Base-by-base conservation (phyloP, 1,284 basidiomycete species). In the Pseudozyma tsukubaensis region DNA sequence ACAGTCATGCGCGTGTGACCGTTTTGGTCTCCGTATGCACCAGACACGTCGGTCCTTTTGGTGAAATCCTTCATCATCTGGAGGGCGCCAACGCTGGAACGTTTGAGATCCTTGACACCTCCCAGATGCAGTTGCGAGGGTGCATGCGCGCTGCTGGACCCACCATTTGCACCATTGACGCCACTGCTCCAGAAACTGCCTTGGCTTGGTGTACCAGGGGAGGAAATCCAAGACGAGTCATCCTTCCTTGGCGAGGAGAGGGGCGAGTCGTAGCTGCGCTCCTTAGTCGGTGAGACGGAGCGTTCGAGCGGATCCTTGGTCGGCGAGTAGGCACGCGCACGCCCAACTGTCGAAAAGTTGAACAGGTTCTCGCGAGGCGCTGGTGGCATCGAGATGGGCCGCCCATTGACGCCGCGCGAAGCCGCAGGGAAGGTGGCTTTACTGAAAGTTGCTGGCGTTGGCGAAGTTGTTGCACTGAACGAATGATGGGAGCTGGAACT, bases 11-110 rank as follows among this genome's bases (percentile, higher is more conserved):
- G 56, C 9, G 78, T 74, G 44, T 77, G 72, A 6, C 59, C 68
- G 24, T 63, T 45, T 32, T 57, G 61, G 18, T 69, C 73, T 8
- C 48, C 48, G 37, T 44, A n/a, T 12, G 58, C 45, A 40, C 59
- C 49, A 43, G 59, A 24, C 14, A 61, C 63, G 42, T 71, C 71
- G 40, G 74, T 67, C 55, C 75, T 73, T n/a, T 77, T 58, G 10
- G 79, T 80, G 37, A 77, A 81, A 50, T 77, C 63, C 48, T 78
- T 65, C 63, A 81, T 80, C 71, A 80, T 79, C 69, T 81, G 69
- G 55, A 81, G 76, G 14, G 79, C 78, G 16, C 77, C 77, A 6
- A 81, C 79, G 45, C 76, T 78, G 54, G 76, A 78, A 1, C 79
- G 69, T 49, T 80, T 80, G 32, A 81, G 67, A 50, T 80, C 79